These are phyloP conservation scores for Ascochyta clinopodiicola DNA, from an alignment of 2,329 filamentous ascomycete genomes.

Conservation along the genomic window DNA sequence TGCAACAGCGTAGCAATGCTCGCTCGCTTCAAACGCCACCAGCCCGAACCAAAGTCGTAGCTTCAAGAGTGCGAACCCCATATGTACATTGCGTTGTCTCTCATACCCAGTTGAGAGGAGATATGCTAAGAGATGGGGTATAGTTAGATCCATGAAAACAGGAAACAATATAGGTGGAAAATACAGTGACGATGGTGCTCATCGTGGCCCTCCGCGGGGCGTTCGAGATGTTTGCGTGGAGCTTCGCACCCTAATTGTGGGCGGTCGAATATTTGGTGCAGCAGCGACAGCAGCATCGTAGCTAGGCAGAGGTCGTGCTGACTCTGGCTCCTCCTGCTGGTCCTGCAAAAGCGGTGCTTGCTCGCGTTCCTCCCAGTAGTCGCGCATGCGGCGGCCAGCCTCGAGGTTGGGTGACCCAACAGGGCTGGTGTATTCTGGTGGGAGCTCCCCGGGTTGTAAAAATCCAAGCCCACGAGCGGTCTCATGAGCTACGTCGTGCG, in stretches of 20 bases:
- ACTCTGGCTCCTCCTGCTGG: slow-evolving; percentile 25
- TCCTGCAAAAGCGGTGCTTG: slow-evolving; percentile 55
- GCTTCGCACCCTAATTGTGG: slow-evolving; percentile 34
- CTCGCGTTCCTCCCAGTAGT: slow-evolving; percentile 52
- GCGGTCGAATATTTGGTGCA: slow-evolving; percentile 47
- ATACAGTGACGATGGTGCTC: slow-evolving; percentile 6
- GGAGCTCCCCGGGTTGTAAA: slow-evolving; percentile 48
- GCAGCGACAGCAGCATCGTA: slow-evolving; percentile 84
- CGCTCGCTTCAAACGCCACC: slow-evolving; percentile 25
- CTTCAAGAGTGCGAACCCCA: slow-evolving; percentile 12
- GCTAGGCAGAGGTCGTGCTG: slow-evolving; percentile 75
- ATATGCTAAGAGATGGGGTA: slow-evolving; percentile 35
- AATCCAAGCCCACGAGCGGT: slow-evolving; percentile 43
- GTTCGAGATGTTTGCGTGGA: slow-evolving; percentile 32
- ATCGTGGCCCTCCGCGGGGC: slow-evolving; percentile 23
- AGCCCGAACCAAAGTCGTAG: slow-evolving; percentile 21
- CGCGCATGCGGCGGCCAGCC: slow-evolving; percentile 60
- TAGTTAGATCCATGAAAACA: slow-evolving; percentile 27
- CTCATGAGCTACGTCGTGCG: slow-evolving; percentile 26
- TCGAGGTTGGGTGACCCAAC: slow-evolving; percentile 44
- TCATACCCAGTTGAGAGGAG: slow-evolving; percentile 15
- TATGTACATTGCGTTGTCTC: slow-evolving; percentile 20
- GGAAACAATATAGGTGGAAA: slow-evolving; percentile 23
- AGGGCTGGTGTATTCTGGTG: slow-evolving; percentile 59
- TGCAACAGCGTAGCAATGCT: slow-evolving; percentile 21